Evolutionary conservation across 108 stramenopile species (phyloP), one percentile per base, ranked within the genome.

Genomic region (Stephanodiscus minutulus): DNA sequence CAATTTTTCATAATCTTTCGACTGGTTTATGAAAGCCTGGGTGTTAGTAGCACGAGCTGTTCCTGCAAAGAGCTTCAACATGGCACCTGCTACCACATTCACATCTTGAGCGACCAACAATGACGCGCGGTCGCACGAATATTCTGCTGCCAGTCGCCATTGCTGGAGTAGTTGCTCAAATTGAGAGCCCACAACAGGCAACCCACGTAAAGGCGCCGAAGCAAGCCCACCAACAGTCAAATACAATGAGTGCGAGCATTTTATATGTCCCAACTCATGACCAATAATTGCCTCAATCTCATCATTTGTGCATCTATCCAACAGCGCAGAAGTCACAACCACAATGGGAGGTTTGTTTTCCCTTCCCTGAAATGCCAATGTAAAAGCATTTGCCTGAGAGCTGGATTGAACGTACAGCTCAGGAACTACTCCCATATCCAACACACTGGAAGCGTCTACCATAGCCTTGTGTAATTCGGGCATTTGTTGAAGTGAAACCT

Each of bases 211-310:
- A 20, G 83, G 77, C 7, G 82, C 31, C 36, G 86, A 82, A 13
- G 50, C 77, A 5, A 86, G 54, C 54, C 79, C 71, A 22, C 89
- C 89, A 29, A 90, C 70, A 13, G 88, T 87, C 49, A 92, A 50
- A 64, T 87, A 90, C 2, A 92, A 74, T 29, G 86, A 86, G 61
- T 92, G 91, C 52, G 90, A 89, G 64, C 91, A 92, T 54, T 90
- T 88, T 28, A 92, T 48, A 76, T 92, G 89, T 6, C 89, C 89
- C 31, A 90, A 70, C 71, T 92, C 91, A 58, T 90, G 91, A 13
- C 84, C 89, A 35, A 92, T 71, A 18, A 90, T 85, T 21, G 89
- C 85, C 64, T 88, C 82, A 8, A 88, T 53, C 64, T 92, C 89
- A 4, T 64, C 61, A 29, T 67, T 61, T n/a, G 84, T 77, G 58